Evolutionary conservation across 2,329 filamentous ascomycete genomes (phyloP).

Genomic region (Ceratocystis harringtonii): DNA sequence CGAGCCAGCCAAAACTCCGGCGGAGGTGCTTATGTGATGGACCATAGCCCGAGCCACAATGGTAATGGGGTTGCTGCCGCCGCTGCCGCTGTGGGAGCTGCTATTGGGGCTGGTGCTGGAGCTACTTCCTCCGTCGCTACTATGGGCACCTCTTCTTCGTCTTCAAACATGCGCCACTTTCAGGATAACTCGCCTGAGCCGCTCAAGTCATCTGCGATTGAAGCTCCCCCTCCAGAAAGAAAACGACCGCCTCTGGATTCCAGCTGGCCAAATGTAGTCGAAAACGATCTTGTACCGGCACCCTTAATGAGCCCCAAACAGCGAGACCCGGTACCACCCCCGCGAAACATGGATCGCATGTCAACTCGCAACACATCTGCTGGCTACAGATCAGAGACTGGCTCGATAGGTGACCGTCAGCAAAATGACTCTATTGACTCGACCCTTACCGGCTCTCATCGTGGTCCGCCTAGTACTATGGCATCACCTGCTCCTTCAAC

Average conservation of each 20-base stretch:
- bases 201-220: constrained; percentile 20
- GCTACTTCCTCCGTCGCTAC: not conserved
- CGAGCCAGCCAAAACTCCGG: constrained; percentile 27
- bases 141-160: not conserved
- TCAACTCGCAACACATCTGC: constrained; percentile 31
- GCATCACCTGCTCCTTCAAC: constrained; percentile 17
- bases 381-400: constrained; percentile 17
- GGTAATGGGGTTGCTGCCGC: constrained; percentile 21
- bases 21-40: constrained; percentile 20
- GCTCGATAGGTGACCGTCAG: constrained; percentile 17
- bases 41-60: not conserved
- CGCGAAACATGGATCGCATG: constrained; percentile 37
- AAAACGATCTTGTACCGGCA: constrained; percentile 42
- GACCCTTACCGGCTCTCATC: constrained; percentile 13
- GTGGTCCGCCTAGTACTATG: constrained; percentile 14
- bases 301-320: constrained; percentile 40
- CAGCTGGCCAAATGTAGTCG: constrained; percentile 33
- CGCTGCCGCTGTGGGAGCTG: not conserved
- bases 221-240: constrained; percentile 43
- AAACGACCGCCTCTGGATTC: constrained; percentile 53
- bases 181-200: constrained; percentile 18
- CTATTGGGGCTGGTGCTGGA: not conserved
- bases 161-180: constrained; percentile 9
- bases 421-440: constrained; percentile 17
- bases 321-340: constrained; percentile 32